Conservation (phyloP, 2,329 filamentous ascomycete genomes). For the Nothophoma quercina region DNA sequence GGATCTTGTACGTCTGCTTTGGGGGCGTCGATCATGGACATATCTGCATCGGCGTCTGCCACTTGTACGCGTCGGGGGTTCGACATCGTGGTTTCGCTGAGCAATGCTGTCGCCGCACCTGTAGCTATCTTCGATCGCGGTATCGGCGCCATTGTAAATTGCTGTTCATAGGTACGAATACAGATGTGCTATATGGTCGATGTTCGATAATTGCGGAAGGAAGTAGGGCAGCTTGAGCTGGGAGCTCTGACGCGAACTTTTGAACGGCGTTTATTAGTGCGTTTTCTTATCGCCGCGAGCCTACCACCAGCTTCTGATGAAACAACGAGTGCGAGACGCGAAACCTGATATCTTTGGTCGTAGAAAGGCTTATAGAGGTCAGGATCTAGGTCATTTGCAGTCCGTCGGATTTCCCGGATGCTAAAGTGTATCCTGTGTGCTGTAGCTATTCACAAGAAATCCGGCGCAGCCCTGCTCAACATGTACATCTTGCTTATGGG, state of each 20-base stretch:
- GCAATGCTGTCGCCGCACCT: neutral
- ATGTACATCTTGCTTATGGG: no score
- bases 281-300: constrained; percentile 22
- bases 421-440: no score
- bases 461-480: no score
- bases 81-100: neutral
- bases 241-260: constrained; percentile 28
- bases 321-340: no score
- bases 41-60: neutral
- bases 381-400: no score
- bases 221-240: neutral
- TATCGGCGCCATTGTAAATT: constrained; percentile 4
- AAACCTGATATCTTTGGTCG: no score
- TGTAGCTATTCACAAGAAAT: no score
- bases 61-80: neutral
- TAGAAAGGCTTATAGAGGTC: no score
- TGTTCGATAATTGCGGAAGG: neutral
- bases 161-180: neutral
- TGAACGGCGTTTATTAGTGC: constrained; percentile 32
- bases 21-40: constrained; percentile 8
- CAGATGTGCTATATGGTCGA: neutral
- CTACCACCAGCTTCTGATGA: no score
- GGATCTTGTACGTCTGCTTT: constrained; percentile 2
- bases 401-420: no score
- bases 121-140: neutral